Evolutionary conservation across 768 basidiomycete genomes (phyloP).

Genomic region (Calocybe indica): DNA sequence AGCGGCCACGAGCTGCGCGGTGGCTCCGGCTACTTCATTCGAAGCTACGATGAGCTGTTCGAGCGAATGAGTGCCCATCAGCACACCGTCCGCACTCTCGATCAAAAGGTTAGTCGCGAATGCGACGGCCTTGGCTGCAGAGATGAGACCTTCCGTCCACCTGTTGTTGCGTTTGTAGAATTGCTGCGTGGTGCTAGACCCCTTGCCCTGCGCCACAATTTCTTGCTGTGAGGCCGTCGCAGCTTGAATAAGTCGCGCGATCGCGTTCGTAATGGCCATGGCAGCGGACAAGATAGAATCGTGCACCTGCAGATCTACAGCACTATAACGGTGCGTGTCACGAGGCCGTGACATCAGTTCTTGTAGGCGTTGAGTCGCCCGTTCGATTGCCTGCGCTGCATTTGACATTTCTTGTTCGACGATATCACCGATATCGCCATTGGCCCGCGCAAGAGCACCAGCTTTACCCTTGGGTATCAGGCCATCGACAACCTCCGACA

Average conservation of each 20-base stretch:
- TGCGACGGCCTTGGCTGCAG: conserved; percentile 95
- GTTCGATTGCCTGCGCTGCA: conserved; percentile 90
- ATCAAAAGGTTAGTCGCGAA: conserved; percentile 94
- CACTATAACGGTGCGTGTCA: conserved; percentile 81
- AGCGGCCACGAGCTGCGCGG: conserved; percentile 97
- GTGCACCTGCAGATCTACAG: conserved; percentile 93
- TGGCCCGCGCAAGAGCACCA: conserved; percentile 64
- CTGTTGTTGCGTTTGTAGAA: conserved; percentile 99
- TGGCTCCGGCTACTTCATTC: conserved; percentile 95
- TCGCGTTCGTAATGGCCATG: conserved; percentile 93
- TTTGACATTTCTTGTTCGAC: conserved; percentile 96
- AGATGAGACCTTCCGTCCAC: conserved; percentile 99
- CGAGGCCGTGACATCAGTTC: conserved; percentile 88
- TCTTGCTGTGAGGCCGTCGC: conserved; percentile 98
- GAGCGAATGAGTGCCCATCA: conserved; percentile 92
- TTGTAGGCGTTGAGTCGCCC: conserved; percentile 85
- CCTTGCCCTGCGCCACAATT: conserved; percentile 93
- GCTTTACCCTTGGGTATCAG: conserved; percentile 83
- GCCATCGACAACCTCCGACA: conserved; percentile 83
- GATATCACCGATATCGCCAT: conserved; percentile 92
- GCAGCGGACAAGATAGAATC: conserved; percentile 94
- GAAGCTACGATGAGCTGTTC: conserved; percentile 99
- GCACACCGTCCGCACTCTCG: conserved; percentile 95
- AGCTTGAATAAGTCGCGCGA: conserved; percentile 89
- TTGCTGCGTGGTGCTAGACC: conserved; percentile 86